Base-by-base conservation (phyloP, 176 grass and related monocot genomes). In the Thalia dealbata region DNA sequence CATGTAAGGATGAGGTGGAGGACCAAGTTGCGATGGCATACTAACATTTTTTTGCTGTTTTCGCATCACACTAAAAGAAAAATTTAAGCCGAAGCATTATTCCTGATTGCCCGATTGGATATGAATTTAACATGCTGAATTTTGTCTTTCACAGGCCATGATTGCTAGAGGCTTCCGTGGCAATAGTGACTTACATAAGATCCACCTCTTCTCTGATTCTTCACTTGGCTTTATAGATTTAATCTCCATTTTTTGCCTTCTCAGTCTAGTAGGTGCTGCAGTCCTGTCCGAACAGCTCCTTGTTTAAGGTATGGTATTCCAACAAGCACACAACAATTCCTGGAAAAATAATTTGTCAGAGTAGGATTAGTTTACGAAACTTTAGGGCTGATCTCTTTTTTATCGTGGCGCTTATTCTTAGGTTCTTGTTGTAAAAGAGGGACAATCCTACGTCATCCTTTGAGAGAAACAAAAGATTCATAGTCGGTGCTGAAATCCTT, bases 91-190 rank as follows among this genome's bases (percentile, higher is more conserved):
- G 27, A 64, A 8, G 61, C 26, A 64, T 14, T 16, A 28, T 29
- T 64, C 61, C 61, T 16, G 14, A 22, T 9, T 43, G 19, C 22
- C 10, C 18, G 43, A 9, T n/a, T 68, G 65, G 65, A 42, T 32
- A 68, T n/a, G 38, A 68, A n/a, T 3, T n/a, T 56, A 35, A 35
- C 23, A 9, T 61, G 38, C 13, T 45, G 45, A 70, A 48, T 71
- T 38, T 28, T 70, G n/a, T 14, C 15, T 56, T 73, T 88, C 65
- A 14, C 83, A 97, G 93, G 89, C 89, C 3, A 97, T 97, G 93
- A 71, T 97, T 76, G 89, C 87, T 78, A 84, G 93, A 79, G 93
- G 93, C 75, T 97, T 92, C 81, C 72, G 85, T n/a, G 93, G 93
- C 74, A 81, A 90, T 30, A 69, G 87, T 56, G 81, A 32, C 69